Base-by-base conservation (phyloP, 1,139 yeast species). In the Saccharomyces hybrid region DNA sequence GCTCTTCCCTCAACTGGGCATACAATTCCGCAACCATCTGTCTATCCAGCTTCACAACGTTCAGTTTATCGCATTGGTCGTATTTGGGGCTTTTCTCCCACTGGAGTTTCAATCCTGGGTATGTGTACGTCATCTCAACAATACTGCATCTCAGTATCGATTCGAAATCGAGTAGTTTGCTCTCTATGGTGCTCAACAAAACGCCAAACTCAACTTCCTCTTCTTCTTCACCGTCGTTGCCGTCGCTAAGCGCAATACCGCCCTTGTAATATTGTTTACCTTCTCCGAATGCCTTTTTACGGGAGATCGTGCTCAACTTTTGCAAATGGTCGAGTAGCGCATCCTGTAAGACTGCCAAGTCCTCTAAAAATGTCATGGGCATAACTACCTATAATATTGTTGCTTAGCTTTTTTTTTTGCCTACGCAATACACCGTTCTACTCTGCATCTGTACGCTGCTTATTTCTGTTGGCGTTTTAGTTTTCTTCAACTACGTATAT, bases 81-180 rank as follows among this genome's bases (percentile, higher is more conserved):
- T 48, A 28, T 31, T 51, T 42, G 44, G 49, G 16, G 27, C 48
- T 50, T 29, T 54, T 55, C 8, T 44, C 49, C 61, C 65, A 61
- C 12, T 50, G 52, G n/a, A 61, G 49, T 27, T 52, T 55, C 2
- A 58, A 47, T 21, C 54, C 55, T 1, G 60, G 56, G 48, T 55
- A 54, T 1, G 54, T 57, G 14, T 60, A 54, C 51, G 63, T 61
- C 44, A 60, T 31, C 11, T 55, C 48, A 1, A 60, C 62, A 7
- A 58, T 48, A 7, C 53, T 42, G 9, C 54, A 48, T 31, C 49
- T 58, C n/a, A 63, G 49, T 31, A 55, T 31, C 5, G 61, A 55
- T 48, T 62, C 64, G 32, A 57, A 62, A 28, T 57, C 54, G 11
- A 56, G 19, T 9, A 38, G 4, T 38, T 16, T 16, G 44, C 5